Percentiles rank a stretch among this genome's conserved stretches.
Evolutionary conservation across 2,329 filamentous ascomycete species (phyloP).

Genomic region (Nectriaceae sp.): DNA sequence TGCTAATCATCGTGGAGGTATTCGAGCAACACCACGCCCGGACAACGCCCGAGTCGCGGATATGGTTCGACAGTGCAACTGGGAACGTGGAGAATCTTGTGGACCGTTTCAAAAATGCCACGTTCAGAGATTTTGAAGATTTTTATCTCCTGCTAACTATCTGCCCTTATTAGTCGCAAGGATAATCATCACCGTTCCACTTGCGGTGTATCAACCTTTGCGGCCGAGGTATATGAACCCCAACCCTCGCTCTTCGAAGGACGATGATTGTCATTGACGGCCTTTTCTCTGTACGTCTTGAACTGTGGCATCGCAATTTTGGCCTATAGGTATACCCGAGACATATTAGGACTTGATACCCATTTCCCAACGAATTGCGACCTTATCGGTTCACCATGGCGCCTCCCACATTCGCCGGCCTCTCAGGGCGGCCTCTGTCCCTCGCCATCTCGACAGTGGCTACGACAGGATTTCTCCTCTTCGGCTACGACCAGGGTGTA

Average conservation of each 20-base stretch:
- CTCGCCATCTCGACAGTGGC: slow-evolving; percentile 62
- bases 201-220: neutral
- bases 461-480: slow-evolving; percentile 64
- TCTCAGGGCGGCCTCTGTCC: slow-evolving; percentile 58
- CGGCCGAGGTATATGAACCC: neutral
- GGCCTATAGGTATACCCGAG: slow-evolving; percentile 10
- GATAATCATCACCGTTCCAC: neutral
- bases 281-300: slow-evolving; percentile 3
- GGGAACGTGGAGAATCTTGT: neutral
- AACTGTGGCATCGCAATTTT: slow-evolving; percentile 21
- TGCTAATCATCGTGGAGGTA: too few relatives aligned
- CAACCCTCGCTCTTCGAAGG: neutral
- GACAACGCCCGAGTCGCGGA: too few relatives aligned
- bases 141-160: neutral
- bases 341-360: too few relatives aligned
- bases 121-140: neutral
- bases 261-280: neutral
- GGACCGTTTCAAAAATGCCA: neutral
- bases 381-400: slow-evolving; percentile 41
- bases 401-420: slow-evolving; percentile 57
- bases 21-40: too few relatives aligned
- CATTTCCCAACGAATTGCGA: slow-evolving; percentile 1
- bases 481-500: slow-evolving; percentile 58
- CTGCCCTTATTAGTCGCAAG: neutral
- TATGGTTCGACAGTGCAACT: neutral